phyloP scores from a whole-genome alignment of 2,329 filamentous ascomycete genomes.

The Hymenoscyphus salicellus region DNA sequence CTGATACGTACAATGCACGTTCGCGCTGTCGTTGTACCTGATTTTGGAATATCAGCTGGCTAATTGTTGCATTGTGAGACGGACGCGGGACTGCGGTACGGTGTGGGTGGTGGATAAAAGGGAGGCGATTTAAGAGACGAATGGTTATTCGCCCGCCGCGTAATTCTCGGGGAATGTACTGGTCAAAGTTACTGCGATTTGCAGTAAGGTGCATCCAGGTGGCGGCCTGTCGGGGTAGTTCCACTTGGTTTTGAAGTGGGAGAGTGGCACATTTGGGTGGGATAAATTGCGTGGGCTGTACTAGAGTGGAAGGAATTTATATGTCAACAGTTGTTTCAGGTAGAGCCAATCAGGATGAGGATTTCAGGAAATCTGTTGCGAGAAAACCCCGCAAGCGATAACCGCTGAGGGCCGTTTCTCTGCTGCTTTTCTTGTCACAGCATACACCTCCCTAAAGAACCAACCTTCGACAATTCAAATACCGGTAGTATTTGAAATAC shows the following conservation, averaged over 20 bases:
- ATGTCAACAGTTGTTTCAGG: not conserved
- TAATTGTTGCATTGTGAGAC: conserved; percentile 7
- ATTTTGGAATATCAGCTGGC: not conserved
- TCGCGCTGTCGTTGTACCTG: not conserved
- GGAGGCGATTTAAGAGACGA: conserved; percentile 3
- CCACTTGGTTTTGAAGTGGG: not conserved
- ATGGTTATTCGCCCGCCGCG: conserved; percentile 1
- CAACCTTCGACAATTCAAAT: too few species aligned
- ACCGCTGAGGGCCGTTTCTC: too few species aligned
- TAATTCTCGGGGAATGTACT: conserved; percentile 5
- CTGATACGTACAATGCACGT: conserved; percentile 5
- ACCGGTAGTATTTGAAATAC: too few species aligned
- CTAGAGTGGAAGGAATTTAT: not conserved
- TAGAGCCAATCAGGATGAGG: too few species aligned
- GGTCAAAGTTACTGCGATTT: not conserved
- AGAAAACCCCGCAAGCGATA: not conserved
- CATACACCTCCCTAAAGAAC: too few species aligned
- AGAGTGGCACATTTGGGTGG: not conserved
- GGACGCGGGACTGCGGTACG: not conserved
- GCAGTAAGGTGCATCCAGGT: not conserved
- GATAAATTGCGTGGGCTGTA: not conserved
- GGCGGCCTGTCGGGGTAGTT: not conserved
- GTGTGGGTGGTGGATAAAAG: conserved; percentile 3
- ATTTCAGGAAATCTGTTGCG: not conserved
- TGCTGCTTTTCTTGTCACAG: too few species aligned